Evolutionary conservation across 768 basidiomycete genomes (phyloP).

Genomic region (Lenzites betulinus): DNA sequence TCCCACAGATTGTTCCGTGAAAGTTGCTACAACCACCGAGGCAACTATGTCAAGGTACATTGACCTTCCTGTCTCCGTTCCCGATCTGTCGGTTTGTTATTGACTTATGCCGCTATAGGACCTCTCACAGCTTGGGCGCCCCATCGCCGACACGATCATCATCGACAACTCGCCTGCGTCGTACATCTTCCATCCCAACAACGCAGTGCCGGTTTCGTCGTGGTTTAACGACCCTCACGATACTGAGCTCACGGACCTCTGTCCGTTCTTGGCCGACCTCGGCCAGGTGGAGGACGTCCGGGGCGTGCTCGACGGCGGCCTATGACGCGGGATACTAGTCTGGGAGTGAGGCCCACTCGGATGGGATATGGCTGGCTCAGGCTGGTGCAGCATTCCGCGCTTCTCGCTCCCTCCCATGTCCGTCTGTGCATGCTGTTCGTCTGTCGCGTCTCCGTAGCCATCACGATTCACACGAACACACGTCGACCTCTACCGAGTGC

Average conservation of each 20-base stretch:
- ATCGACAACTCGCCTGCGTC: slow-evolving; percentile 99
- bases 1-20: slow-evolving; percentile 94
- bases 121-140: slow-evolving; percentile 93
- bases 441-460: slow-evolving; percentile 22
- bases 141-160: slow-evolving; percentile 93
- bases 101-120: slow-evolving; percentile 57
- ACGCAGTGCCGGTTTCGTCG: slow-evolving; percentile 97
- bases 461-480: slow-evolving; percentile 14
- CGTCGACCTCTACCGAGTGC: slow-evolving; percentile 1
- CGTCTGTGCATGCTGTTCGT: slow-evolving; percentile 17
- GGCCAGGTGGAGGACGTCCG: slow-evolving; percentile 85
- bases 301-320: slow-evolving; percentile 40
- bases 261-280: slow-evolving; percentile 92
- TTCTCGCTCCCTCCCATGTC: slow-evolving; percentile 8
- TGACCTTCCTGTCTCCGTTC: neutral
- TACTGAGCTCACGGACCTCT: slow-evolving; percentile 93
- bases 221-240: slow-evolving; percentile 99
- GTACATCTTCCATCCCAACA: slow-evolving; percentile 99
- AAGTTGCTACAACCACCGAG: slow-evolving; percentile 98
- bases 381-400: slow-evolving; percentile 3
- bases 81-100: neutral
- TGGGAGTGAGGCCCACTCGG: slow-evolving; percentile 11
- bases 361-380: slow-evolving; percentile 8
- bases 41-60: slow-evolving; percentile 96
- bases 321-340: slow-evolving; percentile 22